These are phyloP conservation scores for Brettanomyces bruxellensis DNA, from an alignment of 805 yeast genomes.

Conservation along the genomic window DNA sequence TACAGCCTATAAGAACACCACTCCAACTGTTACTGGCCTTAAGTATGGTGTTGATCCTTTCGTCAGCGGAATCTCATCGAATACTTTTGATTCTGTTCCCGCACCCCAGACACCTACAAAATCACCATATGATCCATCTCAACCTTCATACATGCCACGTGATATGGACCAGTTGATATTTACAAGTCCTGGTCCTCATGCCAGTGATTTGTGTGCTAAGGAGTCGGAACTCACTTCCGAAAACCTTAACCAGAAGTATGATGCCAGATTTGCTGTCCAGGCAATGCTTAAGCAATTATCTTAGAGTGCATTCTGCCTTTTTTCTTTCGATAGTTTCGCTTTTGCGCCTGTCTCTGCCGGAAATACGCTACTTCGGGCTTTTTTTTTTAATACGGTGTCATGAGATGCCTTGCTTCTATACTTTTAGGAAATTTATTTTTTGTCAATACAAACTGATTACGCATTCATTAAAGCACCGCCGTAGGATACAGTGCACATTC, in stretches of 20 bases:
- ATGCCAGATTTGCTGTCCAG: constrained; percentile 21
- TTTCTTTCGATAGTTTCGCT: background rate
- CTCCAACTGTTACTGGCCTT: constrained; percentile 2
- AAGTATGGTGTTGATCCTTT: constrained; percentile 22
- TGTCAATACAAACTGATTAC: no score
- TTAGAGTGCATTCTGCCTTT: background rate
- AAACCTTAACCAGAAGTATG: constrained; percentile 8
- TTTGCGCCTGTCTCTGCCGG: no score
- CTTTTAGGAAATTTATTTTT: no score
- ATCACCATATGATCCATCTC: constrained; percentile 2
- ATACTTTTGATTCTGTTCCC: constrained; percentile 18
- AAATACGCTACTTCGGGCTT: no score
- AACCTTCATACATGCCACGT: constrained; percentile 5
- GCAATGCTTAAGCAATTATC: constrained; percentile 16
- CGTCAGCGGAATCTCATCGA: constrained; percentile 19
- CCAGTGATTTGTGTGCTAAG: background rate
- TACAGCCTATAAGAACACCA: background rate
- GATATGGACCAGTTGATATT: background rate
- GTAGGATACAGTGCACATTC: no score
- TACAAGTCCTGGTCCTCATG: background rate
- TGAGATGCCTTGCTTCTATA: background rate
- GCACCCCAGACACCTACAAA: constrained; percentile 1
- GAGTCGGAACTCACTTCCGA: constrained; percentile 15
- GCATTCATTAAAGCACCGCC: no score
- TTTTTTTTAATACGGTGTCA: no score